Evolutionary conservation across 2,329 filamentous ascomycete species (phyloP), one percentile per base, ranked within the genome.

Genomic region (Thielaviopsis ethacetica): DNA sequence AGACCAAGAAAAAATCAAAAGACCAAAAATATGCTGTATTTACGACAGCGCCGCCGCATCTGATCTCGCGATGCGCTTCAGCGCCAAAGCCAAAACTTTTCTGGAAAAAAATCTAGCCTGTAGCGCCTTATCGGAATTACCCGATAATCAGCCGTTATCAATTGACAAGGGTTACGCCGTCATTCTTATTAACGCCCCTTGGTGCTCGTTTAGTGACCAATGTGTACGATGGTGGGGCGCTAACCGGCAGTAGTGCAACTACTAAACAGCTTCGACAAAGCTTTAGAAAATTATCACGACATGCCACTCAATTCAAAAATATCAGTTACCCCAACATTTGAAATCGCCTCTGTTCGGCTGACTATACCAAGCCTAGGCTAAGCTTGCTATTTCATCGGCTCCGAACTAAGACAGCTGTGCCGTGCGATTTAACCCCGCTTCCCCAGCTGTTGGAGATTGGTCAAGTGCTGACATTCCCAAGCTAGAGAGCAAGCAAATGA

Each of bases 31-130:
- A 21, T 49, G 44, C 19, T 49, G n/a, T 19, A 49, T 49, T 49
- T 19, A 3, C 44, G n/a, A 49, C 44, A 49, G 15, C 44, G n/a
- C 5, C 44, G 44, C 44, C 19, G 44, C 30, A 12, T 22, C 34
- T 41, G 27, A 26, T 57, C 19, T 51, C 15, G 51, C 44, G 53
- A 59, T 61, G 53, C 59, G 53, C 54, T 62, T 49, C 56, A 56
- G 41, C 10, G 30, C 51, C 26, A 61, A 56, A 26, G 7, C 58
- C 63, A 64, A 63, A 63, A 62, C 61, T 64, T 63, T 64, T 60
- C 61, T 49, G 34, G 19, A 51, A 63, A 61, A 63, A 62, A 41
- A 47, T 41, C 53, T 53, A 55, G 57, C 56, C 34, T 49, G 53
- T 44, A 50, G 27, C 51, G 34, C 53, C 54, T 63, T 63, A 58